Evolutionary conservation across 345 rosid species (phyloP), one percentile per base, ranked within the genome.

Genomic region (Theobroma cacao): DNA sequence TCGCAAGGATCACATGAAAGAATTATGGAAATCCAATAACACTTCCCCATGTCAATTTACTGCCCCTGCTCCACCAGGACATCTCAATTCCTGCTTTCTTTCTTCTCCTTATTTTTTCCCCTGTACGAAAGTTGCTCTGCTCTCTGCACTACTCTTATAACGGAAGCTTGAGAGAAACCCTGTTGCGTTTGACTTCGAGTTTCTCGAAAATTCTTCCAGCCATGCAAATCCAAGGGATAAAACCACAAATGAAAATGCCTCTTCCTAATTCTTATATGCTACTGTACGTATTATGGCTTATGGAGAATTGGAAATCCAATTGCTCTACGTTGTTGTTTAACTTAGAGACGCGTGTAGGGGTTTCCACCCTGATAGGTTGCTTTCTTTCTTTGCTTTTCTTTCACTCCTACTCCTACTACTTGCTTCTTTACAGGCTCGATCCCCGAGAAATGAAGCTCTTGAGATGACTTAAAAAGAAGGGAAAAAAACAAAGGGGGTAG

Each of bases 391-490:
- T 30, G 59, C 47, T 72, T 78, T 75, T 20, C 36, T 28, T 52
- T 48, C 43, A 67, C 47, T 72, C 43, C 24, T 70, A 74, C 36
- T 24, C 24, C 55, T 34, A 13, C 60, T 71, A 6, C 58, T n/a
- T 48, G 40, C 58, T 9, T 78, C 24, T 77, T 77, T 50, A 3
- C 30, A 20, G 85, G 88, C 88, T 61, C 88, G 70, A 75, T 22
- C 41, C 38, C 81, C 90, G 18, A 87, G 78, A 81, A 79, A 76
- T 67, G 31, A 45, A 31, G 56, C 61, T 59, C 17, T 48, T 41
- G 77, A 59, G 75, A 64, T 61, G 79, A 72, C 73, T 47, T 22
- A 45, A 66, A 73, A 58, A 18, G 65, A 36, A 28, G 55, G 36
- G 52, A 4, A 18, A 1, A 22, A 17, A 6, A 65, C 0, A 12